Percentiles rank a stretch among this genome's conserved stretches.
These are phyloP conservation scores for Claviceps sp. DNA, from an alignment of 2,329 filamentous ascomycete genomes.

Conservation along the genomic window DNA sequence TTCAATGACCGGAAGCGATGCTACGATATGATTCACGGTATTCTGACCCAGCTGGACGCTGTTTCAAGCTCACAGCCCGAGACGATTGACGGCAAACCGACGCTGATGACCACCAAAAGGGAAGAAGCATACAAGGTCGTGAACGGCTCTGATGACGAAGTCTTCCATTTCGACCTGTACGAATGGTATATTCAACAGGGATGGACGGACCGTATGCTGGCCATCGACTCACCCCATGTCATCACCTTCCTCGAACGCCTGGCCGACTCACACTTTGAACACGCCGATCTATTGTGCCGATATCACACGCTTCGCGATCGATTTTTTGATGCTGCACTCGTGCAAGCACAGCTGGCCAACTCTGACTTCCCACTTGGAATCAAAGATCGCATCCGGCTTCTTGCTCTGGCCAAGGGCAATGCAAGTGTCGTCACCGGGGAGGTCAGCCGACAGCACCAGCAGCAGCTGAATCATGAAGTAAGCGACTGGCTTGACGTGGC, in stretches of 20 bases:
- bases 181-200: slow-evolving; percentile 89
- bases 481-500: slow-evolving; percentile 81
- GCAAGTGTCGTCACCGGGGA: slow-evolving; percentile 71
- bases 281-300: slow-evolving; percentile 83
- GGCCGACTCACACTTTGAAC: slow-evolving; percentile 55
- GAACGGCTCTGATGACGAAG: slow-evolving; percentile 75
- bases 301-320: slow-evolving; percentile 78
- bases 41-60: slow-evolving; percentile 64
- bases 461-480: slow-evolving; percentile 73
- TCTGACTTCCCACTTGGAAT: slow-evolving; percentile 71
- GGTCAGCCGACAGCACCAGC: slow-evolving; percentile 66
- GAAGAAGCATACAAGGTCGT: slow-evolving; percentile 86
- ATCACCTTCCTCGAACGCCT: slow-evolving; percentile 73
- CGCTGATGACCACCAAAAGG: slow-evolving; percentile 62
- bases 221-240: slow-evolving; percentile 74
- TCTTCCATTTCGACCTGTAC: slow-evolving; percentile 93
- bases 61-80: slow-evolving; percentile 57
- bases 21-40: slow-evolving; percentile 78
- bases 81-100: slow-evolving; percentile 63
- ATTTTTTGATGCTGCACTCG: slow-evolving; percentile 76
- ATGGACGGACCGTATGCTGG: slow-evolving; percentile 73
- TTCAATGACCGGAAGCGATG: slow-evolving; percentile 63
- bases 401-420: slow-evolving; percentile 84
- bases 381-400: slow-evolving; percentile 74
- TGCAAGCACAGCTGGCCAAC: slow-evolving; percentile 71